Conservation (phyloP, 345 rosid genomes). For the Eucalyptus lansdowneana region DNA sequence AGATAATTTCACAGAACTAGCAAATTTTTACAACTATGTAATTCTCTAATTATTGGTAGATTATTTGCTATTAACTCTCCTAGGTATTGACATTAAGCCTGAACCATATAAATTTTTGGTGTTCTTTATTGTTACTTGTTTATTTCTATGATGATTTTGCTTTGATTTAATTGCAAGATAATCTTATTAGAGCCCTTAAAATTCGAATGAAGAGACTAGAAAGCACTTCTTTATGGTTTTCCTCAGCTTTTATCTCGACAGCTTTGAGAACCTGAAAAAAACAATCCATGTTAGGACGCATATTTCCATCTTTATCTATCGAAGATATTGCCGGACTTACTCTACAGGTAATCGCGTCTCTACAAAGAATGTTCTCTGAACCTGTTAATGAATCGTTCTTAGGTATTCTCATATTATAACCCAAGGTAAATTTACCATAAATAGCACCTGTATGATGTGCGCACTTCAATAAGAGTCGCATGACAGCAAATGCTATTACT, state of each 20-base stretch:
- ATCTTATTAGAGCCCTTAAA: background rate
- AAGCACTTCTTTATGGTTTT: too few species aligned
- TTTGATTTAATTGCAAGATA: background rate
- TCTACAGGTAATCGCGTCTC: background rate
- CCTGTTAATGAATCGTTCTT: background rate
- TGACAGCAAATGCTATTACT: background rate
- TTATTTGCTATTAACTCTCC: background rate
- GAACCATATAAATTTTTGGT: background rate
- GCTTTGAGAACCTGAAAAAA: background rate
- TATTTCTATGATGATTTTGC: background rate
- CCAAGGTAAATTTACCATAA: background rate
- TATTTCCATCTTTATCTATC: background rate
- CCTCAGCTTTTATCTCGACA: background rate
- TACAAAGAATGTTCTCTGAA: background rate
- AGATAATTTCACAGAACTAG: too few species aligned
- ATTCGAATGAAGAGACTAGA: background rate
- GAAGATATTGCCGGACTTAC: background rate
- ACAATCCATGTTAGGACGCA: background rate
- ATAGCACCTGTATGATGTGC: background rate
- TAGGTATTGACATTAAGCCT: rapidly evolving
- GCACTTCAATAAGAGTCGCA: background rate
- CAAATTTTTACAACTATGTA: background rate
- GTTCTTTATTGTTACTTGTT: background rate
- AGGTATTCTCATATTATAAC: background rate
- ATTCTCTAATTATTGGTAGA: rapidly evolving